Conservation (phyloP, 2,329 filamentous ascomycete genomes). For the Botrytis fragariae region DNA sequence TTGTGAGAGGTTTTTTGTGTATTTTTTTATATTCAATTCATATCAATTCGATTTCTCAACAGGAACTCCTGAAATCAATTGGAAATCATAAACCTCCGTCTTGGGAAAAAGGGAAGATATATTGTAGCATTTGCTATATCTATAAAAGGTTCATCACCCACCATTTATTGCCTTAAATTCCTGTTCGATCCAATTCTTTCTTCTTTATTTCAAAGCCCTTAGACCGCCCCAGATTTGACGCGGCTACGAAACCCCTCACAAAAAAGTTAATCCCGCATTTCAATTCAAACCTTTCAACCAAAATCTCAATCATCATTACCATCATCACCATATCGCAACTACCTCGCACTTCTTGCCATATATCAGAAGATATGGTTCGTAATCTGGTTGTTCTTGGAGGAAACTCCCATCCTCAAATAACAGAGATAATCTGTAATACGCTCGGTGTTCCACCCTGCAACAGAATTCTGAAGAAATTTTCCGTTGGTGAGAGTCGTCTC, state of each 20-base stretch:
- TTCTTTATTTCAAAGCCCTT: conserved; percentile 10
- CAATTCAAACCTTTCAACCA: conserved; percentile 15
- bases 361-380: conserved; percentile 68
- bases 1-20: conserved; percentile 2
- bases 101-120: neutral
- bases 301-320: neutral
- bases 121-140: neutral
- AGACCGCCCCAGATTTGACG: conserved; percentile 3
- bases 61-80: neutral
- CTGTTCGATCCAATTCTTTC: conserved; percentile 1
- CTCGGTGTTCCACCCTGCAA: conserved; percentile 84
- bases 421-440: conserved; percentile 81
- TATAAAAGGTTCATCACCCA: neutral
- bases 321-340: conserved; percentile 4
- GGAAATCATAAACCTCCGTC: neutral
- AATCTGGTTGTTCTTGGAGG: conserved; percentile 94
- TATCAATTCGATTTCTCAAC: neutral
- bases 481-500: conserved; percentile 89
- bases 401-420: conserved; percentile 85
- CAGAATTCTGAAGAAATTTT: conserved; percentile 86
- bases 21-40: neutral
- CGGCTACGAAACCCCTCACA: conserved; percentile 1
- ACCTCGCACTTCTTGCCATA: neutral
- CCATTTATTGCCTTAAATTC: neutral
- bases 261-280: conserved; percentile 28